Percentiles rank a stretch among this genome's conserved stretches.
These are phyloP conservation scores for Ephemerocybe angulata DNA, from an alignment of 768 basidiomycete species.

Conservation along the genomic window DNA sequence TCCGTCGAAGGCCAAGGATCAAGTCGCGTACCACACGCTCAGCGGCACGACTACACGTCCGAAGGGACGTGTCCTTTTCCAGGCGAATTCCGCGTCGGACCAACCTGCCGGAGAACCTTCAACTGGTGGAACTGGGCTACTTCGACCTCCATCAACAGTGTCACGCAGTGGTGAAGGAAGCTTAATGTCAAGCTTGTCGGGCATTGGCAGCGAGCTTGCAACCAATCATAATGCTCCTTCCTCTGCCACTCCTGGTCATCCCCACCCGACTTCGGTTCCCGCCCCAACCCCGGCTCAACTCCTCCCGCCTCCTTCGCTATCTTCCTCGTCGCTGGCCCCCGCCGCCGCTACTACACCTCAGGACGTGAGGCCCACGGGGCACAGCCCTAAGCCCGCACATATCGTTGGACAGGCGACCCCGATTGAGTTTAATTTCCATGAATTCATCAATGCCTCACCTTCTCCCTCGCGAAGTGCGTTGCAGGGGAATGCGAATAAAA, in stretches of 20 bases:
- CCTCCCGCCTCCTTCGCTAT: constrained; percentile 16
- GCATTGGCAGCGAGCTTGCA: constrained; percentile 34
- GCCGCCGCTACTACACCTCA: constrained; percentile 16
- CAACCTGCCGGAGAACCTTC: constrained; percentile 17
- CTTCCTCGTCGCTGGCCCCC: constrained; percentile 7
- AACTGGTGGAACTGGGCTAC: constrained; percentile 17
- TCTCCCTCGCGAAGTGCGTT: constrained; percentile 43
- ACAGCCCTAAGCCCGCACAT: constrained; percentile 13
- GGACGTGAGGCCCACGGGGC: not conserved
- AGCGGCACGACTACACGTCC: constrained; percentile 49
- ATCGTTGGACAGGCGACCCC: constrained; percentile 23
- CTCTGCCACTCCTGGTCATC: constrained; percentile 6
- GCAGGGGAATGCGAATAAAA: constrained; percentile 33
- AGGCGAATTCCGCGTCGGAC: constrained; percentile 33
- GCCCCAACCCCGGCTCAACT: constrained; percentile 18
- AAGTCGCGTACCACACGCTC: constrained; percentile 54
- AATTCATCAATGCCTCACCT: constrained; percentile 72
- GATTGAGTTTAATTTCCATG: constrained; percentile 59
- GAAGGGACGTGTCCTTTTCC: constrained; percentile 71
- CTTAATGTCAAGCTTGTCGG: constrained; percentile 42
- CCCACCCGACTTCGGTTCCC: constrained; percentile 1
- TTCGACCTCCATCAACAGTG: constrained; percentile 18
- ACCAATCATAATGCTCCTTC: constrained; percentile 12
- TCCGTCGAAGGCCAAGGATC: constrained; percentile 52
- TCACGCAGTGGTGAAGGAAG: constrained; percentile 37